phyloP scores from a whole-genome alignment of 805 yeast genomes.

The Candida orba region DNA sequence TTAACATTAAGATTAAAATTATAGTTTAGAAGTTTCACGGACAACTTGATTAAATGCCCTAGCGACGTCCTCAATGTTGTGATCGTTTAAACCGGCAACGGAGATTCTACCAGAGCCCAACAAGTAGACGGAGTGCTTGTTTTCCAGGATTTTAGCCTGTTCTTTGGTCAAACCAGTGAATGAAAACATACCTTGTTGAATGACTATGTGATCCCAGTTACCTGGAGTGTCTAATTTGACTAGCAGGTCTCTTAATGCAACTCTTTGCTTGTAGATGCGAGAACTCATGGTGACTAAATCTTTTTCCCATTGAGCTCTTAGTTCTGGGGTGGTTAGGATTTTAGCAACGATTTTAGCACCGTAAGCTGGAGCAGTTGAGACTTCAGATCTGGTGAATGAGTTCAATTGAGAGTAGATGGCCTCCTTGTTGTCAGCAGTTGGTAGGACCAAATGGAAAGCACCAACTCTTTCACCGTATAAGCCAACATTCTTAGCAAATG shows the following conservation, averaged over 20 bases:
- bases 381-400: constrained; percentile 70
- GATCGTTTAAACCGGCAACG: constrained; percentile 84
- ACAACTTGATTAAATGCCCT: constrained; percentile 76
- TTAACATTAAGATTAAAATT: neutral
- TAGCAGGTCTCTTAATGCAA: constrained; percentile 52
- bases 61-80: constrained; percentile 75
- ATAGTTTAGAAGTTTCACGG: constrained; percentile 21
- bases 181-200: constrained; percentile 95
- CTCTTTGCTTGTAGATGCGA: constrained; percentile 77
- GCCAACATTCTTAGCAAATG: constrained; percentile 94
- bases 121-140: constrained; percentile 74
- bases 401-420: constrained; percentile 74
- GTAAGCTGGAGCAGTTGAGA: constrained; percentile 91
- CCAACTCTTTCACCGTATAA: constrained; percentile 98
- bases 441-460: constrained; percentile 71
- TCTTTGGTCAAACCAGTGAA: constrained; percentile 78
- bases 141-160: constrained; percentile 71
- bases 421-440: constrained; percentile 34
- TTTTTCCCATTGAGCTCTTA: constrained; percentile 71
- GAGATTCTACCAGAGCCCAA: constrained; percentile 84
- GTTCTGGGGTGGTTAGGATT: constrained; percentile 58
- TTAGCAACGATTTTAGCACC: constrained; percentile 87
- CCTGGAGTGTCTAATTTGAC: constrained; percentile 73
- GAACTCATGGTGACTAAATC: constrained; percentile 85
- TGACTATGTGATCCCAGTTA: constrained; percentile 83